These are phyloP conservation scores for Lolium multiflorum DNA, from an alignment of 176 grass and related monocot species.

Conservation along the genomic window DNA sequence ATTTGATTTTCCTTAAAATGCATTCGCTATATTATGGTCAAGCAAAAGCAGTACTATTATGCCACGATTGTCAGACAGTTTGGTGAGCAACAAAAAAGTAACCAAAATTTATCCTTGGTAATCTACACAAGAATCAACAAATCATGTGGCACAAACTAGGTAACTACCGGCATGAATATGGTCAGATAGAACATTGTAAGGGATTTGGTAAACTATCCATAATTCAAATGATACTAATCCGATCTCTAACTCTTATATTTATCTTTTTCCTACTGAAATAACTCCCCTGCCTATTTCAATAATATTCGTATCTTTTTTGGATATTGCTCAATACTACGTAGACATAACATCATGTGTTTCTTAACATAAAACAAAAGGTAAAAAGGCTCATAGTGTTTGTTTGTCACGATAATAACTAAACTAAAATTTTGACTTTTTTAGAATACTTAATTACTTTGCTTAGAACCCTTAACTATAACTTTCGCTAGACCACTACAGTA, in stretches of 20 bases:
- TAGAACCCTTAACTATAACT: constrained; percentile 26
- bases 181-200: background rate
- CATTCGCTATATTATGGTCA: background rate
- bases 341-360: constrained; percentile 11
- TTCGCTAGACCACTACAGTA: constrained; percentile 19
- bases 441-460: background rate
- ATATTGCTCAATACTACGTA: background rate
- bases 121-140: background rate
- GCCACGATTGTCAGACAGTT: background rate
- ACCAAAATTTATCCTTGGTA: background rate
- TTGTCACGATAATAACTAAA: constrained; percentile 28
- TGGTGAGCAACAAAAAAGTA: background rate
- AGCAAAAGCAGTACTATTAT: background rate
- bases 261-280: background rate
- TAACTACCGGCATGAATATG: background rate
- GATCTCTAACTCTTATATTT: background rate
- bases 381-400: background rate
- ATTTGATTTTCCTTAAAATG: background rate
- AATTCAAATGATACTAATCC: background rate
- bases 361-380: constrained; percentile 13
- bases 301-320: background rate
- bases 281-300: background rate
- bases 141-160: background rate
- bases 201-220: background rate
- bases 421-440: background rate